Evolutionary conservation across 768 basidiomycete genomes (phyloP).

Genomic region (Sporobolomyces pararoseus): DNA sequence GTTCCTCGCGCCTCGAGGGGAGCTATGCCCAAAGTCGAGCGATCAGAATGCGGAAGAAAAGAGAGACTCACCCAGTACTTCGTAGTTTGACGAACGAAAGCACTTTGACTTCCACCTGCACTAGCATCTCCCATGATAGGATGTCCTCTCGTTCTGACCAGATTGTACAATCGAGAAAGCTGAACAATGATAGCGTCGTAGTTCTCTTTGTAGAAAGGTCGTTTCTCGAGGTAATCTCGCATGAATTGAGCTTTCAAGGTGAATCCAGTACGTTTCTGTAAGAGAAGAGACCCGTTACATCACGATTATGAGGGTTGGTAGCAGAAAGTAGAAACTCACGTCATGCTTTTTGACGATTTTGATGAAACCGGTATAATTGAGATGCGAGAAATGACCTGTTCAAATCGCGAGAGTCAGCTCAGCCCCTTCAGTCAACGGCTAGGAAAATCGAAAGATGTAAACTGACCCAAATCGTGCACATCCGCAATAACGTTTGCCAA

Average conservation of each 20-base stretch:
- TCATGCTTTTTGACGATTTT: constrained; percentile 99
- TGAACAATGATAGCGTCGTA: constrained; percentile 92
- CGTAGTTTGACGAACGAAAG: constrained; percentile 96
- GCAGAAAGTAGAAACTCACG: constrained; percentile 53
- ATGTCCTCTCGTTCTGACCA: constrained; percentile 90
- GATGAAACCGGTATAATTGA: constrained; percentile 98
- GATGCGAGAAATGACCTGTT: constrained; percentile 79
- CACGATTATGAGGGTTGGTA: not conserved
- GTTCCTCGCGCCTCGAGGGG: too few species aligned
- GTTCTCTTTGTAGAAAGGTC: constrained; percentile 94
- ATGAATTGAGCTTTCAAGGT: constrained; percentile 81
- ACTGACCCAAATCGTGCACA: constrained; percentile 50
- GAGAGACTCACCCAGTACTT: constrained; percentile 81
- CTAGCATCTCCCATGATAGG: constrained; percentile 88
- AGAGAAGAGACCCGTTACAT: not conserved
- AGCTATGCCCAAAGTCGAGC: too few species aligned
- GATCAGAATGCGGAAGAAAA: not conserved
- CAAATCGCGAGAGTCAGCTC: constrained; percentile 50
- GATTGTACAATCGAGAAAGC: constrained; percentile 87
- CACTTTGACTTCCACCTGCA: constrained; percentile 91
- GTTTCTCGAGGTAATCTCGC: constrained; percentile 84
- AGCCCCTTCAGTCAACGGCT: too few species aligned
- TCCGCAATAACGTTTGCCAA: constrained; percentile 87
- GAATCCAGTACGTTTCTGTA: constrained; percentile 84
- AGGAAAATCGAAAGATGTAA: not conserved